phyloP scores from a whole-genome alignment of 345 rosid genomes.

The Citropsis articulata region DNA sequence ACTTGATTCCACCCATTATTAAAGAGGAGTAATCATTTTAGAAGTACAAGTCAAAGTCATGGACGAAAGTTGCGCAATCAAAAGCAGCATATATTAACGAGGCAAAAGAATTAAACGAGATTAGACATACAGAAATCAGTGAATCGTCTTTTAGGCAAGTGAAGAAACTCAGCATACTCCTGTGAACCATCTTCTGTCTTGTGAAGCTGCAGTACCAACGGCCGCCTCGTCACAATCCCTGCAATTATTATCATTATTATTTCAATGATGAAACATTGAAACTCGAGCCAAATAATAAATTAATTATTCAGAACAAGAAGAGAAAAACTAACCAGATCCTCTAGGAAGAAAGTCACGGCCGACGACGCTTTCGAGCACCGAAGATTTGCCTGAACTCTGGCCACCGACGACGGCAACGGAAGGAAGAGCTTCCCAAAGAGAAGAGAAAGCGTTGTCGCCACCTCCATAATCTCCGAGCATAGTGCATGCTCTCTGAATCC shows the following conservation, averaged over 20 bases:
- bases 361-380: slow-evolving; percentile 95
- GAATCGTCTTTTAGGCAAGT: slow-evolving; percentile 64
- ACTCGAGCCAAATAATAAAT: background rate
- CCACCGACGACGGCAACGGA: slow-evolving; percentile 91
- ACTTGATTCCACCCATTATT: background rate
- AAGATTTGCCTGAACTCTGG: slow-evolving; percentile 98
- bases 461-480: slow-evolving; percentile 93
- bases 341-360: slow-evolving; percentile 96
- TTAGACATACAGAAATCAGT: slow-evolving; percentile 56
- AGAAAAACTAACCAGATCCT: slow-evolving; percentile 71
- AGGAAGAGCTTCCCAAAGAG: slow-evolving; percentile 98
- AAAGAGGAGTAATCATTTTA: background rate
- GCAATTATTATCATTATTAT: background rate
- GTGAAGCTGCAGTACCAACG: slow-evolving; percentile 87
- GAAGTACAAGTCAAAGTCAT: background rate
- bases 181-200: slow-evolving; percentile 64
- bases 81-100: background rate
- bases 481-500: slow-evolving; percentile 93
- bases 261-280: background rate
- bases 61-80: background rate
- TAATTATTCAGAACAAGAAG: background rate
- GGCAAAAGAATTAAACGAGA: background rate
- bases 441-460: slow-evolving; percentile 60
- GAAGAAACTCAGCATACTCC: slow-evolving; percentile 92
- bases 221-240: slow-evolving; percentile 95